Conservation (phyloP, 192 early-diverging fungal genomes). For the Umbelopsis ramanniana region DNA sequence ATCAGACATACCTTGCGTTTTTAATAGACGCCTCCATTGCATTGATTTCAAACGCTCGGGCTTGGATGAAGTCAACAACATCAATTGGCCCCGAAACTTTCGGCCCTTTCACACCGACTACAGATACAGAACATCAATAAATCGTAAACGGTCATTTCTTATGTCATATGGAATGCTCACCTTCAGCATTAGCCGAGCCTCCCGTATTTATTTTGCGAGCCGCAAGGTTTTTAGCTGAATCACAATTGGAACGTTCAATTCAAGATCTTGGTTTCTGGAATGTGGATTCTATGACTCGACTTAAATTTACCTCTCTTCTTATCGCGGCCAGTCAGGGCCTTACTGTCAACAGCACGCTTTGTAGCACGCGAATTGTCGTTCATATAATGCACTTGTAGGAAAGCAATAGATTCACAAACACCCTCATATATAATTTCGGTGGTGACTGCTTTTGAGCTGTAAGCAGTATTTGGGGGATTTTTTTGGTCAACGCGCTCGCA, state of each 20-base stretch:
- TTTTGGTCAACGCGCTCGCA: too few species aligned
- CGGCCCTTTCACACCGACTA: background rate
- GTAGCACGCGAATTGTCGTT: background rate
- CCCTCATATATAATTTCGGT: too few species aligned
- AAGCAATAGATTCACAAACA: too few species aligned
- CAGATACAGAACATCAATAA: background rate
- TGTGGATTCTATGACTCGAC: background rate
- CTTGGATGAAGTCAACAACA: constrained; percentile 46
- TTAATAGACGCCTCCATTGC: constrained; percentile 81
- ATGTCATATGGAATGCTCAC: background rate
- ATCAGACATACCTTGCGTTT: constrained; percentile 52
- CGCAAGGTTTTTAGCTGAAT: constrained; percentile 20
- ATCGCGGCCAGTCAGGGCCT: constrained; percentile 18
- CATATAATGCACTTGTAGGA: background rate
- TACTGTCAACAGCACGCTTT: background rate
- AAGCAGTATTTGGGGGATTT: too few species aligned
- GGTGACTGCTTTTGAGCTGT: too few species aligned
- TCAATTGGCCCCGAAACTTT: constrained; percentile 31
- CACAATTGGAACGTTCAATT: background rate
- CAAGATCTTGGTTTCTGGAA: background rate
- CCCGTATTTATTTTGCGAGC: constrained; percentile 15
- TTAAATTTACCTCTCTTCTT: constrained; percentile 22
- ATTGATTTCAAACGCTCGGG: constrained; percentile 85
- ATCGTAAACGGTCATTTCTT: background rate
- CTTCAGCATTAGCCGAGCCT: background rate